Conservation (phyloP, 1,284 basidiomycete species). For the Coriolopsis trogii region DNA sequence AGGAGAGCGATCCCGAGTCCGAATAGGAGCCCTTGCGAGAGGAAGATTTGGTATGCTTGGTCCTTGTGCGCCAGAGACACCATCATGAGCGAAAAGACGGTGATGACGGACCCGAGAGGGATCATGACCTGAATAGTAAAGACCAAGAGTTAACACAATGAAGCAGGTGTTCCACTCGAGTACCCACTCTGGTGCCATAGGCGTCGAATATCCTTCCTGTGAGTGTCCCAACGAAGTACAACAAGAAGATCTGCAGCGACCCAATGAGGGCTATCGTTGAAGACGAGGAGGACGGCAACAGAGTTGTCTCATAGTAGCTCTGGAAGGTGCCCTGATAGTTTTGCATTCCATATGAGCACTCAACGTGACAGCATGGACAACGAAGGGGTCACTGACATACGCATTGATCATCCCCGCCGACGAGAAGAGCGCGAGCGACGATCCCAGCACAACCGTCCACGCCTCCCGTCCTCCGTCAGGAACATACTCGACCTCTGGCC, state of each 20-base stretch:
- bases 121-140: slow-evolving; percentile 31
- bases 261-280: slow-evolving; percentile 48
- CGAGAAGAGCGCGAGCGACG: slow-evolving; percentile 35
- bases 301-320: slow-evolving; percentile 41
- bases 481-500: slow-evolving; percentile 14
- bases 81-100: slow-evolving; percentile 39
- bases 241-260: slow-evolving; percentile 44
- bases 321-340: slow-evolving; percentile 40
- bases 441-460: slow-evolving; percentile 36
- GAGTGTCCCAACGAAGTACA: slow-evolving; percentile 38
- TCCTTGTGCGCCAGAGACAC: slow-evolving; percentile 36
- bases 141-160: neutral
- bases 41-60: slow-evolving; percentile 40
- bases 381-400: slow-evolving; percentile 30
- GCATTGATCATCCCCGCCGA: slow-evolving; percentile 39
- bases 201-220: slow-evolving; percentile 42
- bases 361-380: neutral
- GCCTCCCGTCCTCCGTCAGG: slow-evolving; percentile 36
- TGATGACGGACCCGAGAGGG: slow-evolving; percentile 35
- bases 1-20: slow-evolving; percentile 37
- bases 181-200: slow-evolving; percentile 27
- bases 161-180: neutral
- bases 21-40: slow-evolving; percentile 39
- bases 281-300: slow-evolving; percentile 37
- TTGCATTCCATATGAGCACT: neutral